Percentiles rank a stretch among this genome's conserved stretches.
These are phyloP conservation scores for Camillea tinctor DNA, from an alignment of 2,329 filamentous ascomycete genomes.

Conservation along the genomic window DNA sequence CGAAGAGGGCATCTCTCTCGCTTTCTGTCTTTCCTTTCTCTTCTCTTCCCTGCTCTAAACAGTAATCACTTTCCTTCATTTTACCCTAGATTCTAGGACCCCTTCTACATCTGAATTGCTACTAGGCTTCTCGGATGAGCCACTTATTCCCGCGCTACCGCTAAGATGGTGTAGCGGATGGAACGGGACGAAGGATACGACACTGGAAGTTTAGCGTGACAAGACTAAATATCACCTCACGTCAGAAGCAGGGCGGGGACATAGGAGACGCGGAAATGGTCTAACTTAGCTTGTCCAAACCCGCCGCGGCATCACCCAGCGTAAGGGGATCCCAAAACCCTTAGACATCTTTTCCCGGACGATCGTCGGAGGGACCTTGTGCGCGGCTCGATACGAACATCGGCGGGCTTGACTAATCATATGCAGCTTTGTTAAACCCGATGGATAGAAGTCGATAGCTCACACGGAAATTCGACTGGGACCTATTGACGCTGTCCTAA, in stretches of 20 bases:
- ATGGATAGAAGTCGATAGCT: background rate
- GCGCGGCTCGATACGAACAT: background rate
- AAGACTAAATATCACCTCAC: conserved; percentile 12
- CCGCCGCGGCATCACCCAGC: background rate
- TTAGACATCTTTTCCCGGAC: background rate
- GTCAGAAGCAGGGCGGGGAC: background rate
- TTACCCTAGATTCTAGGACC: background rate
- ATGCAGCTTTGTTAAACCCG: background rate
- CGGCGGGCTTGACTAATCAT: background rate
- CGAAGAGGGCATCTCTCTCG: background rate
- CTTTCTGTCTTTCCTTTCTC: too few species aligned
- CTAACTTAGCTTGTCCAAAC: background rate
- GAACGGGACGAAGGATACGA: conserved; percentile 19
- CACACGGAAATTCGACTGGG: background rate
- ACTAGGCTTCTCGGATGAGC: background rate
- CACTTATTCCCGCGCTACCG: conserved; percentile 16
- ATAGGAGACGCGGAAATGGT: background rate
- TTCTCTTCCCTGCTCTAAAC: background rate
- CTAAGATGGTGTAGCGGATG: conserved; percentile 11
- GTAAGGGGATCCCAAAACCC: background rate
- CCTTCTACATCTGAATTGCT: background rate
- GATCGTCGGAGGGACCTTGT: background rate
- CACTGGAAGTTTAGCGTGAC: conserved; percentile 14
- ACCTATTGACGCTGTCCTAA: background rate
- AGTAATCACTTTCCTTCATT: background rate